Conservation (phyloP, 208 protist genomes). For the Vickermania ingenoplastis region DNA sequence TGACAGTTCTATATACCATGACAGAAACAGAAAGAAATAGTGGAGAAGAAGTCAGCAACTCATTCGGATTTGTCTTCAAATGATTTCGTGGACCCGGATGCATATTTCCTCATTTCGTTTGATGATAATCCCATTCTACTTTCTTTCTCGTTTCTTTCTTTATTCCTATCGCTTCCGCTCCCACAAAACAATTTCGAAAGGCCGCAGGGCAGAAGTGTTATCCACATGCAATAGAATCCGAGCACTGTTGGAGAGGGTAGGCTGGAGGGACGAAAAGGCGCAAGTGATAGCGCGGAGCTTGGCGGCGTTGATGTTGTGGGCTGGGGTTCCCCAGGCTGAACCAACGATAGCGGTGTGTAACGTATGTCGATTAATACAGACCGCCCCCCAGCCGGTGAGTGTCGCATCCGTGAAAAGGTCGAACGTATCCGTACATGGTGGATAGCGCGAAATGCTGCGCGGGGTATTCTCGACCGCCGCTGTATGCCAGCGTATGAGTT, state of each 20-base stretch:
- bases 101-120: no score
- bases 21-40: no score
- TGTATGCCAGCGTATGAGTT: constrained; percentile 4
- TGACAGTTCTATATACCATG: no score
- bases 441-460: background rate
- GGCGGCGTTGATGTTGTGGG: constrained; percentile 12
- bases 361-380: constrained; percentile 8
- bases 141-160: no score
- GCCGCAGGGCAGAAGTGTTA: constrained; percentile 15
- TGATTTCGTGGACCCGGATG: no score
- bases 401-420: constrained; percentile 14
- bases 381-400: constrained; percentile 12
- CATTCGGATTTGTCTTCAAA: no score
- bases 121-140: no score
- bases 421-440: background rate
- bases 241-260: background rate
- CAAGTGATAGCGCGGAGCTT: constrained; percentile 9
- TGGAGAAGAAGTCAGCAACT: no score
- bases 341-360: constrained; percentile 6
- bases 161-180: constrained; percentile 10
- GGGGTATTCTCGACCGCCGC: constrained; percentile 1
- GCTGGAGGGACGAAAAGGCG: constrained; percentile 4
- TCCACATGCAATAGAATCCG: constrained; percentile 10
- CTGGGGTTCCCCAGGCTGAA: background rate
- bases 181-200: background rate